Percentiles rank a stretch among this genome's conserved stretches.
Evolutionary conservation across 2,329 filamentous ascomycete genomes (phyloP).

Genomic region (Biscogniauxia sp.): DNA sequence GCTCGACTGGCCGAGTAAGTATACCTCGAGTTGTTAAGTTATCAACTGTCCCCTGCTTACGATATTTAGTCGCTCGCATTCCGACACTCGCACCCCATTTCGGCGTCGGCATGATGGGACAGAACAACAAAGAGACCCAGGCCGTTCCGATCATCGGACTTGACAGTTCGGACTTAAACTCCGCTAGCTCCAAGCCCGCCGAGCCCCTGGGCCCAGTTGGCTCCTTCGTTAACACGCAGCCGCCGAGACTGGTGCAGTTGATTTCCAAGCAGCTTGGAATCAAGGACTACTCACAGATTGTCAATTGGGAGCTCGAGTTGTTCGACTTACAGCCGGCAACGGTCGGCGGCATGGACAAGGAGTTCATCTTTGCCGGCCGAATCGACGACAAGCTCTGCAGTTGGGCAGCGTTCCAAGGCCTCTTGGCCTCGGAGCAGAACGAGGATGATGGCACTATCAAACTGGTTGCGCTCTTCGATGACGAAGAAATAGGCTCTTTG

Average conservation of each 20-base stretch:
- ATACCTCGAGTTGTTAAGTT: neutral
- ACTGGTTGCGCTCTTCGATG: slow-evolving; percentile 90
- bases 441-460: slow-evolving; percentile 71
- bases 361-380: slow-evolving; percentile 91
- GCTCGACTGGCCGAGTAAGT: slow-evolving; percentile 78
- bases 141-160: slow-evolving; percentile 92
- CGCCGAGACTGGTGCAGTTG: slow-evolving; percentile 76
- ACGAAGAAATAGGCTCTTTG: slow-evolving; percentile 92
- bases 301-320: slow-evolving; percentile 97
- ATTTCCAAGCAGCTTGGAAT: slow-evolving; percentile 79
- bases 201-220: slow-evolving; percentile 59
- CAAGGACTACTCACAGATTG: slow-evolving; percentile 67
- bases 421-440: slow-evolving; percentile 64
- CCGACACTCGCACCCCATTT: slow-evolving; percentile 94
- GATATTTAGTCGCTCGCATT: slow-evolving; percentile 67
- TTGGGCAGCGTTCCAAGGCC: slow-evolving; percentile 82
- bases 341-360: slow-evolving; percentile 80
- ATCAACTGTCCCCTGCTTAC: slow-evolving; percentile 11
- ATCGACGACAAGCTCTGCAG: slow-evolving; percentile 98
- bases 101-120: slow-evolving; percentile 67
- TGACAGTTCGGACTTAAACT: slow-evolving; percentile 63
- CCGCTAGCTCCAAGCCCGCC: slow-evolving; percentile 31
- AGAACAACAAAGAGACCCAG: slow-evolving; percentile 82
- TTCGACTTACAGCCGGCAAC: slow-evolving; percentile 86
- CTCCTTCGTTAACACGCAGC: slow-evolving; percentile 80